These are phyloP conservation scores for Mycena vulgaris DNA, from an alignment of 768 basidiomycete species.

Conservation along the genomic window DNA sequence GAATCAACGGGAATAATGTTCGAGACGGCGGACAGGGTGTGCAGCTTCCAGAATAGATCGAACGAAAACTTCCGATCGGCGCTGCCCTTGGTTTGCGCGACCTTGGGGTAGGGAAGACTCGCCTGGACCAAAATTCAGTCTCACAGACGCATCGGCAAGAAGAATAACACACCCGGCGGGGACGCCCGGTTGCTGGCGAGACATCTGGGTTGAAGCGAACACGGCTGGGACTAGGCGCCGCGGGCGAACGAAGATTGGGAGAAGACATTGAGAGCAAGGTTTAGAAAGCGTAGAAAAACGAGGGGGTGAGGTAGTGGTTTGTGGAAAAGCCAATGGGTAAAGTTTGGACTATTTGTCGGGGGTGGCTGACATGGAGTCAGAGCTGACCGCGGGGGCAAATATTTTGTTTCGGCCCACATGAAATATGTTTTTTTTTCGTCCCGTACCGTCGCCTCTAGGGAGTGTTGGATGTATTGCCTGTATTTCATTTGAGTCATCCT, in stretches of 20 bases:
- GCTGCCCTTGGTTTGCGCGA: conserved; percentile 56
- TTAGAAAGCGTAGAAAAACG: neutral
- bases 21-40: conserved; percentile 28
- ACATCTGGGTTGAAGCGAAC: conserved; percentile 28
- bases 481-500: too few species aligned
- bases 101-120: conserved; percentile 55
- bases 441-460: too few species aligned
- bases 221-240: conserved; percentile 28
- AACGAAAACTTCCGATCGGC: conserved; percentile 50
- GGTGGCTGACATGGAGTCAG: conserved; percentile 29
- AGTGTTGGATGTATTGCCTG: too few species aligned
- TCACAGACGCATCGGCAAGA: neutral
- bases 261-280: conserved; percentile 21
- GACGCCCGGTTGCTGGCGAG: conserved; percentile 28
- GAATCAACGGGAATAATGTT: conserved; percentile 10
- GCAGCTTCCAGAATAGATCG: conserved; percentile 55
- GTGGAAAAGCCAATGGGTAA: neutral
- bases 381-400: neutral
- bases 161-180: conserved; percentile 23
- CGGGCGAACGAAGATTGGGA: conserved; percentile 20
- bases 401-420: too few species aligned
- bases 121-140: conserved; percentile 33
- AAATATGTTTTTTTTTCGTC: too few species aligned
- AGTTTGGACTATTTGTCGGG: neutral
- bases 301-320: conserved; percentile 23